A percentile compares a stretch with the other conserved stretches of the same genome.
These are phyloP conservation scores for Phytophthora pseudosyringae DNA, from an alignment of 352 stramenopile genomes.

Conservation along the genomic window DNA sequence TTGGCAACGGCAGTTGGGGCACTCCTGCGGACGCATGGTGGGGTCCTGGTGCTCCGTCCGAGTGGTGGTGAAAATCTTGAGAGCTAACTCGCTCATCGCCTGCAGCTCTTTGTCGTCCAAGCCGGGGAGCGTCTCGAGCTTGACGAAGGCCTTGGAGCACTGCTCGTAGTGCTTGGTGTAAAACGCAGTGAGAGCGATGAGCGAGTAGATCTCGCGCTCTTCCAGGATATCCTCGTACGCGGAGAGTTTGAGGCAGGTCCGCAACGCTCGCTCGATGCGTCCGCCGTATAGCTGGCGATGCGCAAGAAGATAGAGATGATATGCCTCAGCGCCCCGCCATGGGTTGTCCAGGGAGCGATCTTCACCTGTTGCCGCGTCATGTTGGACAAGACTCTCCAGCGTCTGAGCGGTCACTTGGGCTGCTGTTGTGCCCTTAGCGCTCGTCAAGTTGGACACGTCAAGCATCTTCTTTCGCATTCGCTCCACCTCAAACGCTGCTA, in stretches of 20 bases:
- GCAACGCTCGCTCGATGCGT: conserved; percentile 82
- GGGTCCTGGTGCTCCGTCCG: conserved; percentile 71
- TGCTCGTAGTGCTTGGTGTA: conserved; percentile 92
- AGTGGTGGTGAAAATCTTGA: conserved; percentile 89
- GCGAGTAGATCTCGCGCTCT: conserved; percentile 91
- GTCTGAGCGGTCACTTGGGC: conserved; percentile 90
- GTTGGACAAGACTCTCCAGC: conserved; percentile 91
- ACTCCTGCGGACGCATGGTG: conserved; percentile 79
- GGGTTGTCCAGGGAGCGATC: conserved; percentile 91
- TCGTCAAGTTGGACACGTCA: conserved; percentile 65
- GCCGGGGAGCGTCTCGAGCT: conserved; percentile 88
- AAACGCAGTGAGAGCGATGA: conserved; percentile 93
- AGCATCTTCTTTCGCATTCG: conserved; percentile 92
- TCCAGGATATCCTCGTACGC: conserved; percentile 94
- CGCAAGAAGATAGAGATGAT: conserved; percentile 94
- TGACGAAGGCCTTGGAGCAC: conserved; percentile 92
- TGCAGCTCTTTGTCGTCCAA: conserved; percentile 65
- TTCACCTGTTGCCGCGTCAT: conserved; percentile 83
- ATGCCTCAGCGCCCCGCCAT: conserved; percentile 94
- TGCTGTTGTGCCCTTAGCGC: conserved; percentile 70
- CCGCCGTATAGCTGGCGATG: conserved; percentile 92
- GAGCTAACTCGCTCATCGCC: conserved; percentile 70
- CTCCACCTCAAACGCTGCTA: conserved; percentile 95
- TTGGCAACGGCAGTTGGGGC: conserved; percentile 77
- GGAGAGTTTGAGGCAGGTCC: conserved; percentile 87